Percentiles rank a stretch among this genome's conserved stretches.
Conservation (phyloP, 768 basidiomycete genomes). For the Mycena albidolilacea region DNA sequence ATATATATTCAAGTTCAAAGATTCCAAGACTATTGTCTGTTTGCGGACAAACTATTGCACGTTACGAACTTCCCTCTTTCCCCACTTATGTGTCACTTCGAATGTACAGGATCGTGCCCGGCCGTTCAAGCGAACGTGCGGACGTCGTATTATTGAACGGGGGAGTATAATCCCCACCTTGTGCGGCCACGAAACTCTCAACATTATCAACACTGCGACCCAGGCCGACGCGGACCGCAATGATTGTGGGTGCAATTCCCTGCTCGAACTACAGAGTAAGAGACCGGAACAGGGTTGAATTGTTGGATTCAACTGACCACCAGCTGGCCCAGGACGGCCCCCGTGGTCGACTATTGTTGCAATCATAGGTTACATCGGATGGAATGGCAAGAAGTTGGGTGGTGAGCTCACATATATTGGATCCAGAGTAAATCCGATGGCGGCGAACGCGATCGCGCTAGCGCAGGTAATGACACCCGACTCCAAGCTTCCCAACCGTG, state of each 20-base stretch:
- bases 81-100: too few relatives aligned
- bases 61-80: too few relatives aligned
- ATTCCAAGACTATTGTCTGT: too few relatives aligned
- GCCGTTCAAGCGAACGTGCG: too few relatives aligned
- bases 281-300: neutral
- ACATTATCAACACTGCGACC: neutral
- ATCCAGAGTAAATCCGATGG: constrained; percentile 10
- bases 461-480: constrained; percentile 1
- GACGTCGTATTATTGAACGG: too few relatives aligned
- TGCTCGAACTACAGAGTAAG: neutral
- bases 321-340: neutral
- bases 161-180: too few relatives aligned
- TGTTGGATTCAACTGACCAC: neutral
- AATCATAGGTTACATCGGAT: neutral
- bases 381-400: constrained; percentile 2
- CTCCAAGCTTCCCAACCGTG: neutral
- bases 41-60: too few relatives aligned
- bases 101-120: too few relatives aligned
- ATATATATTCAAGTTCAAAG: too few relatives aligned
- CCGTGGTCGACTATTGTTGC: neutral
- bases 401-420: constrained; percentile 9
- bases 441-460: constrained; percentile 3
- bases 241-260: too few relatives aligned
- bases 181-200: too few relatives aligned
- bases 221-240: too few relatives aligned